phyloP scores from a whole-genome alignment of 116 monocot genomes.

The Dioscorea cayenensis region DNA sequence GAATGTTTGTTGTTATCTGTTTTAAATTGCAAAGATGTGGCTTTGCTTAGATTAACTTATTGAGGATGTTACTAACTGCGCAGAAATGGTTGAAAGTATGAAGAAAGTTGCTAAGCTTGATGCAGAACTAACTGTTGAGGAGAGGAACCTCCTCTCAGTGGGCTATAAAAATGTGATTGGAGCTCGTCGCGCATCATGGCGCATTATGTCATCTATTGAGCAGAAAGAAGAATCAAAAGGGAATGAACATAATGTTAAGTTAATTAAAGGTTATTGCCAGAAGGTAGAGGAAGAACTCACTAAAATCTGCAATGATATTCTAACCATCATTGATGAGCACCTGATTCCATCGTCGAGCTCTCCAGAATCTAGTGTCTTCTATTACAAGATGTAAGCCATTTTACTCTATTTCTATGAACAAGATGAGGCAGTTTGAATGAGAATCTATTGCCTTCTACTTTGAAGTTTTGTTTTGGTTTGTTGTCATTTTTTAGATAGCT shows the following conservation, averaged over 20 bases:
- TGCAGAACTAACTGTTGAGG: slow-evolving; percentile 44
- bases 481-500: too few relatives aligned
- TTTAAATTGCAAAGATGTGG: not conserved
- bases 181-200: slow-evolving; percentile 49
- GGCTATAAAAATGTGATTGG: slow-evolving; percentile 56
- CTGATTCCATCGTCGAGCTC: slow-evolving; percentile 33
- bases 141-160: slow-evolving; percentile 54
- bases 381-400: slow-evolving; percentile 19
- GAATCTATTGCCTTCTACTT: too few relatives aligned
- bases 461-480: too few relatives aligned
- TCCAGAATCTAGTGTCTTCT: slow-evolving; percentile 31
- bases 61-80: not conserved
- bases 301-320: slow-evolving; percentile 44
- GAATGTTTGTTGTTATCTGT: not conserved
- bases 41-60: not conserved
- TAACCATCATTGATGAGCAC: slow-evolving; percentile 35
- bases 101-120: slow-evolving; percentile 44
- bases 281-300: slow-evolving; percentile 45
- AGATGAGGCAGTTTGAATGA: too few relatives aligned
- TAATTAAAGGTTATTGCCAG: slow-evolving; percentile 35
- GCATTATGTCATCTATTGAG: slow-evolving; percentile 53
- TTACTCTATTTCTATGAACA: too few relatives aligned
- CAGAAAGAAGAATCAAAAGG: slow-evolving; percentile 48
- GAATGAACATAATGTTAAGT: slow-evolving; percentile 32
- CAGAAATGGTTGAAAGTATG: slow-evolving; percentile 65